Conservation (phyloP, 225 moss, liverwort and hornwort genomes). For the Polytrichum formosum region DNA sequence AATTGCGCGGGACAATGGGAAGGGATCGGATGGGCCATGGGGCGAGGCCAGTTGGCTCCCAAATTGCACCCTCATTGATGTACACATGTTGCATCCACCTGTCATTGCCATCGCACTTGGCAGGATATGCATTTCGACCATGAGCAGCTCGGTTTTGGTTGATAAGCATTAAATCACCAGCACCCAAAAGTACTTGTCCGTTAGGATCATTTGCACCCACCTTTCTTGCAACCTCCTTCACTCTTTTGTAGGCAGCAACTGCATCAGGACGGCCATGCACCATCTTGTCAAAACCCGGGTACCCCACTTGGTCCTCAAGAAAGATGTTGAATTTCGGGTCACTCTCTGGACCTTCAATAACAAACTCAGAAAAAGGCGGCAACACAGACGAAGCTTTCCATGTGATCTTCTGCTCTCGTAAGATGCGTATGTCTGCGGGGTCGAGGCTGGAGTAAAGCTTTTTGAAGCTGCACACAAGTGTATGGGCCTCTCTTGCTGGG, state of each 20-base stretch:
- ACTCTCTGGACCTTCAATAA: slow-evolving; percentile 26
- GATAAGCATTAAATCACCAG: slow-evolving; percentile 28
- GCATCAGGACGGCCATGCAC: slow-evolving; percentile 25
- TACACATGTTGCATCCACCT: slow-evolving; percentile 39
- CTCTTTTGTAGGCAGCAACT: slow-evolving; percentile 30
- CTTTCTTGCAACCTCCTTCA: slow-evolving; percentile 10
- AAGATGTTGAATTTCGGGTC: slow-evolving; percentile 27
- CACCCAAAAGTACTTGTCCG: slow-evolving; percentile 33
- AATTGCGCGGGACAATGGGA: neutral
- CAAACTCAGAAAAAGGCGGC: slow-evolving; percentile 5
- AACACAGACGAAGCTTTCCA: neutral
- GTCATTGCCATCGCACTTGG: slow-evolving; percentile 38
- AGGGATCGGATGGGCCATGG: slow-evolving; percentile 26
- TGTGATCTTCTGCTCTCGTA: slow-evolving; percentile 26
- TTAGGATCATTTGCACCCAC: neutral
- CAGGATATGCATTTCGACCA: slow-evolving; percentile 17
- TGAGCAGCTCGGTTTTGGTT: slow-evolving; percentile 23
- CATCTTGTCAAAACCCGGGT: neutral
- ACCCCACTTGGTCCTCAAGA: slow-evolving; percentile 12
- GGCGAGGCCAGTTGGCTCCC: slow-evolving; percentile 16
- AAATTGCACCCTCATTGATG: slow-evolving; percentile 24
- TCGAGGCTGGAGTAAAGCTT: slow-evolving; percentile 20
- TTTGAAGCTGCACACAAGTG: slow-evolving; percentile 23
- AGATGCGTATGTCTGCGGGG: slow-evolving; percentile 16
- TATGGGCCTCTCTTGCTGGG: slow-evolving; percentile 15